phyloP scores from a whole-genome alignment of 805 yeast genomes.

The Komagataella pastoris region DNA sequence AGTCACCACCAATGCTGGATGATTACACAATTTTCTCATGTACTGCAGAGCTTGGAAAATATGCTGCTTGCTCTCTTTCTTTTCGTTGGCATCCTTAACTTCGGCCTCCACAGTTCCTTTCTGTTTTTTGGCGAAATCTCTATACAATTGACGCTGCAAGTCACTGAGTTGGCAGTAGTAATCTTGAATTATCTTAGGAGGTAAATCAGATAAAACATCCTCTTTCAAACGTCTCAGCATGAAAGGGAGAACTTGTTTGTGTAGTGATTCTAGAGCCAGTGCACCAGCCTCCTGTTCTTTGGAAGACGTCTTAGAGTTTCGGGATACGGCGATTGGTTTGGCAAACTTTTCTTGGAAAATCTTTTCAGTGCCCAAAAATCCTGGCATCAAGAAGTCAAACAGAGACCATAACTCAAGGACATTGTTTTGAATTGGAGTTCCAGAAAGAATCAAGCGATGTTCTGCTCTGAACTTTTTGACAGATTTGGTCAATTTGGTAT shows the following conservation, averaged over 20 bases:
- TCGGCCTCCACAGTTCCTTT: slow-evolving; percentile 58
- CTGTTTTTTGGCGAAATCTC: slow-evolving; percentile 81
- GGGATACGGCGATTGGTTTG: slow-evolving; percentile 92
- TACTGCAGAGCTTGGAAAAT: slow-evolving; percentile 96
- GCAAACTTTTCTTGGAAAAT: slow-evolving; percentile 89
- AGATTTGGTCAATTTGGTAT: slow-evolving; percentile 77
- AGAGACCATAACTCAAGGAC: slow-evolving; percentile 95
- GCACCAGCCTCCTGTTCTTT: slow-evolving; percentile 97
- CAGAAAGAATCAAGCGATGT: slow-evolving; percentile 83
- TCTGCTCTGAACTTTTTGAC: slow-evolving; percentile 77
- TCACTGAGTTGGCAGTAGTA: slow-evolving; percentile 94
- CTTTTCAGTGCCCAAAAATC: slow-evolving; percentile 91
- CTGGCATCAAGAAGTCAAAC: slow-evolving; percentile 97
- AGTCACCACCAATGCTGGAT: slow-evolving; percentile 81
- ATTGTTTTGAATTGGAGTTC: slow-evolving; percentile 97
- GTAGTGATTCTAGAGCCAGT: slow-evolving; percentile 86
- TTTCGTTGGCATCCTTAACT: slow-evolving; percentile 24
- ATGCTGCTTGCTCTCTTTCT: slow-evolving; percentile 56
- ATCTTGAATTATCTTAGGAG: slow-evolving; percentile 97
- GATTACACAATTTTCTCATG: slow-evolving; percentile 94
- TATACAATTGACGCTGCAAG: slow-evolving; percentile 75
- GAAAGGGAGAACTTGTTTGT: slow-evolving; percentile 92
- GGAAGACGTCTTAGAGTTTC: slow-evolving; percentile 77
- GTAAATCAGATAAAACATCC: slow-evolving; percentile 89
- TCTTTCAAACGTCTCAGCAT: slow-evolving; percentile 93